Evolutionary conservation across 306 rosid genomes (phyloP).

Genomic region (Malus fusca): DNA sequence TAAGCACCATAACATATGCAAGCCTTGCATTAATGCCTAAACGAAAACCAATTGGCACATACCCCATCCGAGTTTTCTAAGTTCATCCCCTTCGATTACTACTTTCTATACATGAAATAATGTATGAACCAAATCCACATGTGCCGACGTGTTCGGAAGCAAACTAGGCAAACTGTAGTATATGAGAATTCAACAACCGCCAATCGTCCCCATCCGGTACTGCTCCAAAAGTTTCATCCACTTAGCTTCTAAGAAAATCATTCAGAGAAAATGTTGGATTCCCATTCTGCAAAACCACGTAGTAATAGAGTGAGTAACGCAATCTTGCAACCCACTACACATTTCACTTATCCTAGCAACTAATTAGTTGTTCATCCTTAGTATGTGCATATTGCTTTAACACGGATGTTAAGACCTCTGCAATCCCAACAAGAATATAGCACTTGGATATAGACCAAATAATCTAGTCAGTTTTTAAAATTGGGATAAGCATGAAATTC

Average conservation of each 20-base stretch:
- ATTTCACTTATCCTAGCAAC: neutral
- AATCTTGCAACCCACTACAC: neutral
- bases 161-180: neutral
- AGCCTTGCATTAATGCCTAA: conserved; percentile 8
- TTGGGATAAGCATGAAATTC: neutral
- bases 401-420: neutral
- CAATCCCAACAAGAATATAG: neutral
- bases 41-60: conserved; percentile 7
- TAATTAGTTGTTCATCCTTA: neutral
- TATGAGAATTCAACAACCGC: conserved; percentile 2
- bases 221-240: conserved; percentile 9
- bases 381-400: neutral
- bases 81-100: neutral
- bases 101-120: conserved; percentile 10
- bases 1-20: conserved; percentile 3
- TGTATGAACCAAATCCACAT: conserved; percentile 11
- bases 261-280: conserved; percentile 54
- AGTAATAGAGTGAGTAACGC: neutral
- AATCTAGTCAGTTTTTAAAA: neutral
- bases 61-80: conserved; percentile 6
- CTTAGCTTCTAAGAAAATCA: conserved; percentile 64
- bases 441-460: no score
- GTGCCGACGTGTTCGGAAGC: conserved; percentile 20
- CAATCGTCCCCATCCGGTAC: conserved; percentile 6
- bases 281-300: conserved; percentile 53